Conservation (phyloP, 2,329 filamentous ascomycete species). For the Didymella pomorum region DNA sequence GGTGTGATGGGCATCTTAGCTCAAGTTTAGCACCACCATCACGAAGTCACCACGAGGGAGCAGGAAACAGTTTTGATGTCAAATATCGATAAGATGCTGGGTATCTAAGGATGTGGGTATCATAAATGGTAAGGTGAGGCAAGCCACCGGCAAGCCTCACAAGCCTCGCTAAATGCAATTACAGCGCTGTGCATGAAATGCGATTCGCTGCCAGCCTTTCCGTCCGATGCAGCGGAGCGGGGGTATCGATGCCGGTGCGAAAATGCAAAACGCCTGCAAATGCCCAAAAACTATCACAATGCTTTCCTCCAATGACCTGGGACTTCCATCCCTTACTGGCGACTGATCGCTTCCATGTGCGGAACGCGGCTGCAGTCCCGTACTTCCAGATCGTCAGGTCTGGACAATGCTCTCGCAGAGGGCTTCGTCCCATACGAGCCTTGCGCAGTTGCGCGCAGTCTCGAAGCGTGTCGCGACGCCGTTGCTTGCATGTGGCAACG, state of each 20-base stretch:
- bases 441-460: conserved; percentile 14
- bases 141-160: conserved; percentile 37
- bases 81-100: conserved; percentile 24
- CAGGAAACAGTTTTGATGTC: background rate
- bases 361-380: conserved; percentile 6
- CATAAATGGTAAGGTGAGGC: conserved; percentile 40
- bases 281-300: conserved; percentile 26
- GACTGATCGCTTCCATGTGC: conserved; percentile 7
- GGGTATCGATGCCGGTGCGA: conserved; percentile 35
- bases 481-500: conserved; percentile 15
- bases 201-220: conserved; percentile 26
- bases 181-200: conserved; percentile 33
- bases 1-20: conserved; percentile 21
- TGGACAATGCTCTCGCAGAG: conserved; percentile 12
- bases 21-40: conserved; percentile 9
- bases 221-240: conserved; percentile 32
- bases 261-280: conserved; percentile 27
- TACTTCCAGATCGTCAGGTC: conserved; percentile 12
- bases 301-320: conserved; percentile 26
- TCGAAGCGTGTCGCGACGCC: conserved; percentile 10
- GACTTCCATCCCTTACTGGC: conserved; percentile 11
- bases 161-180: conserved; percentile 35
- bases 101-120: conserved; percentile 43
- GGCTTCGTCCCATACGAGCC: conserved; percentile 11
- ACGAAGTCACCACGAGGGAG: conserved; percentile 12